Evolutionary conservation across 805 yeast genomes (phyloP), one percentile per base, ranked within the genome.

Genomic region (Kluyveromyces dobzhanskii): DNA sequence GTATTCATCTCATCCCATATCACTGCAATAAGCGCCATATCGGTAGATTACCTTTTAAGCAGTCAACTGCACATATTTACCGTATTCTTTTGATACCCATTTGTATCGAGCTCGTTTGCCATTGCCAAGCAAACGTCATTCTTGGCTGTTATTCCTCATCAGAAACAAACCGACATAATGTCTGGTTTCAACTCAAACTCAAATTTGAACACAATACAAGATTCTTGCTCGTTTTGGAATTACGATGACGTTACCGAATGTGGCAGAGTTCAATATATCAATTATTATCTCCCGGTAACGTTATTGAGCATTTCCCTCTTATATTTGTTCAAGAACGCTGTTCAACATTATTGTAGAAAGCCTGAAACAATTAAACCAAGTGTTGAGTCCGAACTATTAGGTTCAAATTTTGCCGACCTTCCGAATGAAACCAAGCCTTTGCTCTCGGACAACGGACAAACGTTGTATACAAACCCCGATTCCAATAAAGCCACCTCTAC

Each of bases 211-310:
- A 9, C 30, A 3, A 34, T 34, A 26, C 29, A 13, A n/a, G 37
- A 25, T 24, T 14, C 32, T 7, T 41, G 46, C 26, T 46, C 41
- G 13, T 44, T 63, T 26, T 80, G 86, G 85, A 60, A 65, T 44
- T 75, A 69, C 43, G 86, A 80, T 50, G 86, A 80, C 54, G 52
- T 80, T 30, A 71, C 80, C 1, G 51, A 52, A 12, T 76, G 81
- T 50, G 72, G 72, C 4, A 64, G 78, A 34, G 59, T 62, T 16
- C 46, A 52, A 50, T 54, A 59, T 44, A 50, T 75, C 28, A 68
- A 69, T 40, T 56, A 56, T 24, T 50, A 56, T 34, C 45, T 48
- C 4, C 63, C 62, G 3, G 21, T 49, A 17, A 7, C 39, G 3
- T 13, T 56, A 16, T 30, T 49, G 4, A 21, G 38, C 4, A 14